These are phyloP conservation scores for Erodium trifolium DNA, from an alignment of 441 rosid genomes.

Conservation along the genomic window DNA sequence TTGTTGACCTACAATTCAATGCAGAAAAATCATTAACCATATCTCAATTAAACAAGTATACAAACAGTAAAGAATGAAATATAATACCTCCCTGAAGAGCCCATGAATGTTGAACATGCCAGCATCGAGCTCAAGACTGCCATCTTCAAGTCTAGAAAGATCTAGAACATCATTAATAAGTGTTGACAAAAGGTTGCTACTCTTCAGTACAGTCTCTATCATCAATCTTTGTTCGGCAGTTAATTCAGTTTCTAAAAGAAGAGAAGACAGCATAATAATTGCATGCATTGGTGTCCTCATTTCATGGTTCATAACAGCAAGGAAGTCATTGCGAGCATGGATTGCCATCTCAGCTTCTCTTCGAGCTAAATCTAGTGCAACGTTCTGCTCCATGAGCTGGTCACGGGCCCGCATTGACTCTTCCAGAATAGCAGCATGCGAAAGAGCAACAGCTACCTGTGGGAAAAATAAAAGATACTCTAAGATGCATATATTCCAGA, in stretches of 20 bases:
- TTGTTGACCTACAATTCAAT: constrained; percentile 42
- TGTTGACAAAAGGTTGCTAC: constrained; percentile 74
- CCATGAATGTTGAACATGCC: constrained; percentile 56
- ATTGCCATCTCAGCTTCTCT: constrained; percentile 81
- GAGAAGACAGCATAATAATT: constrained; percentile 71
- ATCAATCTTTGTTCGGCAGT: constrained; percentile 71
- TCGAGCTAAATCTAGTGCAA: constrained; percentile 66
- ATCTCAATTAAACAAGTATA: no score
- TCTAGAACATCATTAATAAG: constrained; percentile 82
- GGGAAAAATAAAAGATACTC: constrained; percentile 11
- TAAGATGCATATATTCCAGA: no score
- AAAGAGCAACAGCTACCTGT: constrained; percentile 94
- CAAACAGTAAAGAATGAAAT: no score
- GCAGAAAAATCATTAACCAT: neutral
- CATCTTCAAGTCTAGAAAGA: constrained; percentile 86
- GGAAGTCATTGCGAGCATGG: constrained; percentile 85
- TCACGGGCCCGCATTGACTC: constrained; percentile 85
- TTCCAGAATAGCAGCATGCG: constrained; percentile 90
- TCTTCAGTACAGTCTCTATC: constrained; percentile 76
- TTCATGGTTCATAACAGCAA: constrained; percentile 92
- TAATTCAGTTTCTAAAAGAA: constrained; percentile 69
- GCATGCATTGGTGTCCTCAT: constrained; percentile 95
- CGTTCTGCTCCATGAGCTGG: constrained; percentile 75
- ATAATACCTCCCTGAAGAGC: constrained; percentile 61
- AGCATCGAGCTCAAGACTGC: constrained; percentile 57